Conservation (phyloP, 1,284 basidiomycete genomes). For the Trametes polyzona region DNA sequence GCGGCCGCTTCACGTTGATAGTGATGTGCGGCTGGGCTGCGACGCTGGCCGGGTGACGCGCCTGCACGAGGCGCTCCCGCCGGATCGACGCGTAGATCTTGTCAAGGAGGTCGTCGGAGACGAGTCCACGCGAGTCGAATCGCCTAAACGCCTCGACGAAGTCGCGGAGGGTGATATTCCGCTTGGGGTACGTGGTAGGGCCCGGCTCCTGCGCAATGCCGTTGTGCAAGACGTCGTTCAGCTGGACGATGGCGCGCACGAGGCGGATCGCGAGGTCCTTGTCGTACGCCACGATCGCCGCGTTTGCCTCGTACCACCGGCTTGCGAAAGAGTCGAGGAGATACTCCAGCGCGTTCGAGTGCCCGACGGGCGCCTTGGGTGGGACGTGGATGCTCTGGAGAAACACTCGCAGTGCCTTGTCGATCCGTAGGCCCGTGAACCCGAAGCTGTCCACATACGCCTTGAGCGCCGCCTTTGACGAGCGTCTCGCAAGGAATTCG, state of each 20-base stretch:
- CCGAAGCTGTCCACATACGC: constrained; percentile 89
- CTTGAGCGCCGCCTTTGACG: constrained; percentile 76
- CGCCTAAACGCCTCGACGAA: constrained; percentile 82
- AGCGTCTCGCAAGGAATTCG: constrained; percentile 75
- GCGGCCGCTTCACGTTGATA: constrained; percentile 71
- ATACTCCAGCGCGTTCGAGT: constrained; percentile 58
- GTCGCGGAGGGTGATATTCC: constrained; percentile 70
- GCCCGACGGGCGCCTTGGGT: constrained; percentile 46
- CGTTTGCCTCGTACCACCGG: constrained; percentile 92
- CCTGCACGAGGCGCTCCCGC: constrained; percentile 74
- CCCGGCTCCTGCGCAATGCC: constrained; percentile 64
- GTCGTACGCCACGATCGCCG: constrained; percentile 75
- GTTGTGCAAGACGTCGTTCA: constrained; percentile 82
- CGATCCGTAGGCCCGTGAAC: constrained; percentile 81
- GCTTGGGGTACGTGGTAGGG: constrained; percentile 62
- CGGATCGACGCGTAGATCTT: constrained; percentile 81
- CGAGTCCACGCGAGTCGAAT: constrained; percentile 68
- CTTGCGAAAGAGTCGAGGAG: constrained; percentile 86
- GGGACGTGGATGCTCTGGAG: constrained; percentile 82
- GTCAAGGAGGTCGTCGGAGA: constrained; percentile 75
- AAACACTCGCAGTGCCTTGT: constrained; percentile 89
- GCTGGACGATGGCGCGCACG: constrained; percentile 83
- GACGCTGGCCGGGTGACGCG: constrained; percentile 49
- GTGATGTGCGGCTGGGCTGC: constrained; percentile 51
- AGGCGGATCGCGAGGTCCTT: constrained; percentile 79